A percentile compares a stretch with the other conserved stretches of the same genome.
These are phyloP conservation scores for Scutellaria galericulata DNA, from an alignment of 257 asterid genomes.

Conservation along the genomic window DNA sequence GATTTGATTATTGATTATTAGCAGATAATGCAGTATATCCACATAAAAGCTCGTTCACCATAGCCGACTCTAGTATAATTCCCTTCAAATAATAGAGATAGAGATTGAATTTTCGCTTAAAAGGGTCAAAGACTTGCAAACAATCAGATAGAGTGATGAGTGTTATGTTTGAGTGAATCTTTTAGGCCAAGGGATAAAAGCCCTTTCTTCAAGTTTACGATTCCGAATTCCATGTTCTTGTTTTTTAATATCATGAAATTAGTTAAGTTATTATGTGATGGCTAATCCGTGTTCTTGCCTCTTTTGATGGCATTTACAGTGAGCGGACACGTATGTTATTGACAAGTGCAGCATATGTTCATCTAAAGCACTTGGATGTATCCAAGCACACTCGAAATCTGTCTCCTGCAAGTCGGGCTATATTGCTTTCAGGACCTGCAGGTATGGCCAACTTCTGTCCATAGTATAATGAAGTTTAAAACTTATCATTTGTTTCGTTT, in stretches of 20 bases:
- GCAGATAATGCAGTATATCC: neutral
- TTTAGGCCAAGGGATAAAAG: conserved; percentile 6
- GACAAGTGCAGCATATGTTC: conserved; percentile 90
- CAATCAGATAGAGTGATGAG: conserved; percentile 1
- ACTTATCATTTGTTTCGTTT: neutral
- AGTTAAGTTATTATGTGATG: neutral
- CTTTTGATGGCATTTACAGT: conserved; percentile 55
- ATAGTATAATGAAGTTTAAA: neutral
- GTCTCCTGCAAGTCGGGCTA: conserved; percentile 92
- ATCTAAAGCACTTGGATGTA: conserved; percentile 78
- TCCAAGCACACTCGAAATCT: conserved; percentile 87
- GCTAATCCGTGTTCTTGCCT: conserved; percentile 10
- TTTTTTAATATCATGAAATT: no score
- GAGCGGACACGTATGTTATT: conserved; percentile 65
- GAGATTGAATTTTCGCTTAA: neutral
- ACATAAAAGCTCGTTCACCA: neutral
- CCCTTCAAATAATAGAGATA: neutral
- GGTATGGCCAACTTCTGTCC: conserved; percentile 49
- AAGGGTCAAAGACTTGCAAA: neutral
- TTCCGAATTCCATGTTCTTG: neutral
- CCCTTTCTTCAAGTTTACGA: neutral
- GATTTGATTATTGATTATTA: neutral
- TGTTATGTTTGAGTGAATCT: neutral
- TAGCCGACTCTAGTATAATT: neutral
- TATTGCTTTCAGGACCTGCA: conserved; percentile 89